Base-by-base conservation (phyloP, 2,329 filamentous ascomycete genomes). In the Diaporthe velutina region DNA sequence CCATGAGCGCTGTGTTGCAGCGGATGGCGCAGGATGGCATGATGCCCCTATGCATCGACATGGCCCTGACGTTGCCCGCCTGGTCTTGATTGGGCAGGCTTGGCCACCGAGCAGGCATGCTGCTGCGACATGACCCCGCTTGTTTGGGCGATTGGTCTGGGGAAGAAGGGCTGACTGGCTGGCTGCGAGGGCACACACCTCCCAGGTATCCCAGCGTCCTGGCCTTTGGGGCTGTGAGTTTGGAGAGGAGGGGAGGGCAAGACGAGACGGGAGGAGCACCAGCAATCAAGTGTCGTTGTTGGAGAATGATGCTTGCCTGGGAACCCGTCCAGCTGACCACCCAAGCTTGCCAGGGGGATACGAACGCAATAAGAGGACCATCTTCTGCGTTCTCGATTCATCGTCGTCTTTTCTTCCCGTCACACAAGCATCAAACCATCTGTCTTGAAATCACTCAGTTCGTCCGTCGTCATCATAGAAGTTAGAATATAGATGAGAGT, bases 91-190 rank as follows among this genome's bases (percentile, higher is more conserved):
- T 72, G 70, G 70, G 48, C 64, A 54, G 42, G 22, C 40, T 22
- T 33, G 57, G 48, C 30, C 45, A 35, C 15, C 28, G n/a, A 10
- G 38, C 42, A 72, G 60, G 70, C 70, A 72, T 64, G 57, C 28
- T 72, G 45, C 70, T 72, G 70, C 70, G 45, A 64, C 57, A 25
- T 38, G 10, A 72, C 70, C 70, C 70, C 70, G 45, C 70, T 72
- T 64, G 45, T 22, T 54, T 72, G 70, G 57, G n/a, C 45, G 19
- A 40, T 40, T 40, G 70, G 25, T 33, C 58, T 55, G 70, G 70
- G 70, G 70, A 45, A 33, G 57, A 30, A 50, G 13, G 25, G 19
- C 57, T 64, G 52, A 45, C 54, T 28, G 13, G 22, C 33, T 48
- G 38, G 35, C 25, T 58, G 57, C n/a, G n/a, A n/a, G n/a, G 57